Conservation (phyloP, 176 grass and related monocot genomes). For the Poa annua region DNA sequence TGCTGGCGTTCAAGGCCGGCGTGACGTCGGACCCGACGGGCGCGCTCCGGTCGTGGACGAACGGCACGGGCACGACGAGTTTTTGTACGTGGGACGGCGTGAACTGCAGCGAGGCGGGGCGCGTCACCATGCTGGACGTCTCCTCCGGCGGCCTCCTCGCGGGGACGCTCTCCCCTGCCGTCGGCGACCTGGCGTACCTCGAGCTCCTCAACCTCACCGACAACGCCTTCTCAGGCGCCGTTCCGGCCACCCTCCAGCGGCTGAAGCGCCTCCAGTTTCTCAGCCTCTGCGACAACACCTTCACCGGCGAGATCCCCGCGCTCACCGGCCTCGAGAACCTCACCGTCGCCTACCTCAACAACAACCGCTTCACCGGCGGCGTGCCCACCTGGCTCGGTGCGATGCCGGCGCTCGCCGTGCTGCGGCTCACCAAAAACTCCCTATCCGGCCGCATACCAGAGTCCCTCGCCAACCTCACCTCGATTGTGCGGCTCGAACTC, state of each 20-base stretch:
- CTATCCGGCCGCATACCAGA: slow-evolving; percentile 32
- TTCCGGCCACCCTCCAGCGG: background rate
- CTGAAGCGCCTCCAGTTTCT: background rate
- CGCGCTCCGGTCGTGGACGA: slow-evolving; percentile 22
- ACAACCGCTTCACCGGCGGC: slow-evolving; percentile 11
- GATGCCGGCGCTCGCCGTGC: background rate
- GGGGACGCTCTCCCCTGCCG: background rate
- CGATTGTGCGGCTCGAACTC: background rate
- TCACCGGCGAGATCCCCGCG: slow-evolving; percentile 22
- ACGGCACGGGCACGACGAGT: background rate
- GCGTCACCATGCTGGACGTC: background rate
- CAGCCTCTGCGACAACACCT: slow-evolving; percentile 39
- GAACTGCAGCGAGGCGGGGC: background rate
- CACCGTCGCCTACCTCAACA: background rate
- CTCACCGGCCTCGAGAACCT: background rate
- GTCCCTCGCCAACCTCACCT: slow-evolving; percentile 12
- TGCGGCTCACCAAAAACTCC: background rate
- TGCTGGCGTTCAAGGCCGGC: slow-evolving; percentile 42
- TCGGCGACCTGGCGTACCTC: slow-evolving; percentile 18
- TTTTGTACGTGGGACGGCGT: slow-evolving; percentile 28
- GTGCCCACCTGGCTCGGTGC: background rate
- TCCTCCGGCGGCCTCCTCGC: background rate
- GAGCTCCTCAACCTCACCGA: background rate
- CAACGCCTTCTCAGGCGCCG: background rate
- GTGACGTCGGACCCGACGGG: slow-evolving; percentile 1